These are phyloP conservation scores for Verbascum thapsus DNA, from an alignment of 257 asterid genomes.

Conservation along the genomic window DNA sequence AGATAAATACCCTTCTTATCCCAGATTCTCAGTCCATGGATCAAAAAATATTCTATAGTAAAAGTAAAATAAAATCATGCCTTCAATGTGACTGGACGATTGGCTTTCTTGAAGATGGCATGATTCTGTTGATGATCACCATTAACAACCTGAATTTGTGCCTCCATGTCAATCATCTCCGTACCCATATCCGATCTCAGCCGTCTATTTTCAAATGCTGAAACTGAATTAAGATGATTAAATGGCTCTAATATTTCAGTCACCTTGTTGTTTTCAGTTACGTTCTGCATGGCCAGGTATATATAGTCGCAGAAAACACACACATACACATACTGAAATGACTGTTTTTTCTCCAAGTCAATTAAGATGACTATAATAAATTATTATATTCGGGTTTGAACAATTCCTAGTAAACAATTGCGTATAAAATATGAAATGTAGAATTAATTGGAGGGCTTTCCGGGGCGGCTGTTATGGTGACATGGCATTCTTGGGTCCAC, in stretches of 20 bases:
- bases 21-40: no score
- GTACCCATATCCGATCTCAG: conserved; percentile 21
- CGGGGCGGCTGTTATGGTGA: no score
- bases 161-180: conserved; percentile 47
- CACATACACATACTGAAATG: no score
- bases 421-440: no score
- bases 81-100: conserved; percentile 55
- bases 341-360: no score
- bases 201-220: background rate
- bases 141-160: background rate
- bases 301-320: background rate
- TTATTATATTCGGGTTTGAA: no score
- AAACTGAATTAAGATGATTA: no score
- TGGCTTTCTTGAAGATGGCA: conserved; percentile 50
- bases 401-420: no score
- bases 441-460: no score
- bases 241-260: background rate
- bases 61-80: conserved; percentile 20
- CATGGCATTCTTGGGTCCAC: no score
- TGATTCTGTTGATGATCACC: conserved; percentile 17
- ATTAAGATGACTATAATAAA: no score
- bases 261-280: background rate
- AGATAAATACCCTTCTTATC: no score
- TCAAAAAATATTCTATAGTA: background rate
- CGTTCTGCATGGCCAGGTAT: conserved; percentile 14